Base-by-base conservation (phyloP, 1,284 basidiomycete genomes). In the Xanthoconium separans region DNA sequence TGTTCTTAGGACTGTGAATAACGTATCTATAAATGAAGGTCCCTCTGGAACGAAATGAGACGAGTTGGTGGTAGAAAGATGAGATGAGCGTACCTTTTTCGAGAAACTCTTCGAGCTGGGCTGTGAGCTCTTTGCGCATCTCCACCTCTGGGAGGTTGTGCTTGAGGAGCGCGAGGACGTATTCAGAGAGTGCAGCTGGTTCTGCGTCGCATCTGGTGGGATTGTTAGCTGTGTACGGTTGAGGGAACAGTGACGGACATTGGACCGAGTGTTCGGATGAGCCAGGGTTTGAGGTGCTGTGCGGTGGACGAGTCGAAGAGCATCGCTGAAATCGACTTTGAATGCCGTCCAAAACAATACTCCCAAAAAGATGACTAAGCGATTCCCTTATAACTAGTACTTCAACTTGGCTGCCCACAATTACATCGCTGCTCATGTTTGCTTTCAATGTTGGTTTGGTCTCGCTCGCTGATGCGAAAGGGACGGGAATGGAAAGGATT, bases 81-180 rank as follows among this genome's bases (percentile, higher is more conserved):
- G 53, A 47, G 12, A 44, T 15, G 70, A 79, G 63, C 2, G 2
- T 58, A 91, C 93, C 86, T 74, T 89, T 90, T 73, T 94, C 94
- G 44, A 98, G 80, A 71, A 98, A 98, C 73, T 97, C 95, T 51
- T 89, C 85, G 54, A 98, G 78, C 69, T 97, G 93, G 2, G 80
- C 69, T 10, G 78, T 72, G 50, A 98, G 77, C 67, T 93, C 90
- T 58, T 85, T 83, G 61, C 88, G 80, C 77, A 97, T 86, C 60
- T 95, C 89, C n/a, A 72, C 70, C 66, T 95, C 91, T 6, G 88
- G 79, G 11, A 85, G 85, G 73, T 93, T 92, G 71, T 96, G 93
- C 69, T 94, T 94, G 54, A 98, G 77, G 50, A 98, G 77, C n/a
- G 95, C 95, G 47, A 97, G 82, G 61, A 98, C 89, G 70, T 98